Evolutionary conservation across 805 yeast genomes (phyloP), one percentile per base, ranked within the genome.

Genomic region (Candida germanica): DNA sequence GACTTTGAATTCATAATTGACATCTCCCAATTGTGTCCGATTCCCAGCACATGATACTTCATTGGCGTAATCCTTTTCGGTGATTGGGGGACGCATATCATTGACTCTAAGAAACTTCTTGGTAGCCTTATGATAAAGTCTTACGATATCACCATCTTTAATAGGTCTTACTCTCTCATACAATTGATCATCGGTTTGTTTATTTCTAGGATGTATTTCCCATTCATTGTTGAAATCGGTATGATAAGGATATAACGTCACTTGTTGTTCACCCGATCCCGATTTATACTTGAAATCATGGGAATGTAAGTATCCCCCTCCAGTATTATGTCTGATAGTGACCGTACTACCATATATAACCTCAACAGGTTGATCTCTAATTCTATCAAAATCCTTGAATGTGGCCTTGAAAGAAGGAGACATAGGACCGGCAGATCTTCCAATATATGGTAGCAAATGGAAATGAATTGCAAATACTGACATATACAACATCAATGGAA

Each of bases 41-140:
- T 74, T 75, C 4, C 91, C 93, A 38, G 78, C 66, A 44, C 87
- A 79, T 18, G 86, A 74, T 1, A 88, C 95, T 58, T 88, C 95
- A 45, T 73, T 75, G 53, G 88, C 82, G 59, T 91, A 89, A 38
- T 93, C 98, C 51, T 87, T 93, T 53, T 87, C 95, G 7, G 91
- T 76, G 18, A 88, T 76, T 7, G 96, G 96, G 3, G 98, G 96
- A 42, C 89, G 77, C 33, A 74, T 50, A 42, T 85, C 84, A 21
- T 29, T 36, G 15, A 87, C 83, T 45, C 80, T 80, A 35, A 93
- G 60, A 30, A 84, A 76, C 43, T 78, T 77, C 11, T 80, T 75
- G 1, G 97, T 83, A 2, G 49, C 42, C 39, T 70, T 69, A 56
- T 93, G 98, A 64, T 75, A 77, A n/a, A 93, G 56, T 40, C 83